Base-by-base conservation (phyloP, 139 green algal genomes). In the Trebouxia sp. region DNA sequence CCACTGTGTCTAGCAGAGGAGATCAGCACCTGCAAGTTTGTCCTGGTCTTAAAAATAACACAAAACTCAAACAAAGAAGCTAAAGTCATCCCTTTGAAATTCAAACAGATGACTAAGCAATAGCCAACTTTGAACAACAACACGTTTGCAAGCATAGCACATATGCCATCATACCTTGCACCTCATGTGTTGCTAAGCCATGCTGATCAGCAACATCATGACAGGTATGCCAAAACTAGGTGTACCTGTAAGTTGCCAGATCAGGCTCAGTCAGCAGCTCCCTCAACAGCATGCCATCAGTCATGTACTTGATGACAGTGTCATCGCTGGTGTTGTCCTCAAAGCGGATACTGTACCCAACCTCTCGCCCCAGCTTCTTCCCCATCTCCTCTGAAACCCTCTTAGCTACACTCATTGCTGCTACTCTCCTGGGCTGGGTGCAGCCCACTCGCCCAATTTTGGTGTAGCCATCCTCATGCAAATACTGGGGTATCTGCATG, bases 301-400 rank as follows among this genome's bases (percentile, higher is more conserved):
- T 79, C 72, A 79, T 79, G 47, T 79, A 99, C 91, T 99, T 99
- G 69, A 99, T 77, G 58, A 96, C 47, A 6, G 97, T 99, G 85
- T 98, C 96, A 82, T 98, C 94, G 76, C 80, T 90, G 37, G 97
- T 98, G 92, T 96, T 98, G 89, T 99, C 97, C 88, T 99, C 97
- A 80, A 99, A 99, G 62, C 97, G 94, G 82, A 99, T 98, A 35
- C 91, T 97, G 89, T 99, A 99, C 22, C 97, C 97, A 26, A 95
- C 94, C 91, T 98, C 95, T 30, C 91, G 82, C 11, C 96, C 96
- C 50, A 99, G 90, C 90, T 98, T 98, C 65, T 92, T 87, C 10
- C 87, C 92, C 86, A 99, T 53, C 87, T 99, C 97, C 28, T 96
- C 77, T 3, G 93, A 92, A 15, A 99, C 97, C 15, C 97, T 91